phyloP scores from a whole-genome alignment of 768 basidiomycete species.

The Calocybe gangraenosa region DNA sequence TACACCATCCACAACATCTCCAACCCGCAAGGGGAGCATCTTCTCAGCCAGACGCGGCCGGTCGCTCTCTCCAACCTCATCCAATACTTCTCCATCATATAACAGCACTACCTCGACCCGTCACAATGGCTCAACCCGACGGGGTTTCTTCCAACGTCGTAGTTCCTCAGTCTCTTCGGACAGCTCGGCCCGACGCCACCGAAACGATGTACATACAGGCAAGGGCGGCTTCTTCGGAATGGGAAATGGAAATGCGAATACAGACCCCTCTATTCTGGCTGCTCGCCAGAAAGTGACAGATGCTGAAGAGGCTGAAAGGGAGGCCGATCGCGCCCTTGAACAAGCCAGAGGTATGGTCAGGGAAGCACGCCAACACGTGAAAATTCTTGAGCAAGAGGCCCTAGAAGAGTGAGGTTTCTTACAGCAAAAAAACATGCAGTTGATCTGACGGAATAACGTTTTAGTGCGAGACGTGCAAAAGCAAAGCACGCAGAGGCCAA shows the following conservation, averaged over 20 bases:
- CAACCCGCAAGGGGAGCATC: conserved; percentile 22
- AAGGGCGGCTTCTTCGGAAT: conserved; percentile 24
- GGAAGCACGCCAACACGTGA: conserved; percentile 44
- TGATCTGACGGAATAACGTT: conserved; percentile 9
- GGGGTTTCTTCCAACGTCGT: conserved; percentile 21
- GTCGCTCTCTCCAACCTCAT: conserved; percentile 18
- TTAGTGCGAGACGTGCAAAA: conserved; percentile 46
- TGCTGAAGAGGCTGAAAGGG: conserved; percentile 47
- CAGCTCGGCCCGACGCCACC: too few relatives aligned
- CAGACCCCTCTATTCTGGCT: conserved; percentile 41
- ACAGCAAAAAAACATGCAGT: background rate
- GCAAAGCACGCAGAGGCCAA: conserved; percentile 50
- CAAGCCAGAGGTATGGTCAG: conserved; percentile 42
- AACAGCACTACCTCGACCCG: background rate
- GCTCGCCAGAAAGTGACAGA: conserved; percentile 48
- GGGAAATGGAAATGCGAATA: conserved; percentile 14
- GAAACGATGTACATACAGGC: background rate
- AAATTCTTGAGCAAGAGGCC: conserved; percentile 46
- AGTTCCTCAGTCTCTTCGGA: conserved; percentile 14
- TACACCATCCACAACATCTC: conserved; percentile 8
- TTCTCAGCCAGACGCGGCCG: conserved; percentile 20
- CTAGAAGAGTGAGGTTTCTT: conserved; percentile 43
- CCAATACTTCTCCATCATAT: conserved; percentile 1
- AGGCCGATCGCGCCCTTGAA: conserved; percentile 46
- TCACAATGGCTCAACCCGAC: conserved; percentile 1